Conservation (phyloP, 2,329 filamentous ascomycete species). For the Erysiphe neolycopersici region DNA sequence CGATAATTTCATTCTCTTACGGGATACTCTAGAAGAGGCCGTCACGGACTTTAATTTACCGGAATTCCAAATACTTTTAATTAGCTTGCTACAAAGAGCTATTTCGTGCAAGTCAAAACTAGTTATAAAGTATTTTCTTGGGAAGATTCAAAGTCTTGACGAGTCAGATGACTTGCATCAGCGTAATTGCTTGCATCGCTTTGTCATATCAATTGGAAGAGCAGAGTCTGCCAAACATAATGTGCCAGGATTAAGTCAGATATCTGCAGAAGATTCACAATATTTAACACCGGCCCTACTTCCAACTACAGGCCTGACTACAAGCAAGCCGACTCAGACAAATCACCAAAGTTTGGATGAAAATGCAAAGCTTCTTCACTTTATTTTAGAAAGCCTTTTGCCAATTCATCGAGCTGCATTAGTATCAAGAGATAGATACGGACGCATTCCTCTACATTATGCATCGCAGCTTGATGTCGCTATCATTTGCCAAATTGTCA, state of each 20-base stretch:
- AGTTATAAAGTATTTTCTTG: constrained; percentile 46
- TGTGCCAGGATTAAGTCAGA: constrained; percentile 17
- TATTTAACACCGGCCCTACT: constrained; percentile 60
- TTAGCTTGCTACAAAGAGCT: constrained; percentile 53
- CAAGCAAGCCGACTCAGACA: constrained; percentile 38
- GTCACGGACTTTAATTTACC: constrained; percentile 25
- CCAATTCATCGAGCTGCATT: constrained; percentile 41
- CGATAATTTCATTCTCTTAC: constrained; percentile 33
- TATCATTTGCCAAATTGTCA: constrained; percentile 65
- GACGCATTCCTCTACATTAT: constrained; percentile 71
- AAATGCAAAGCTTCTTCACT: constrained; percentile 38
- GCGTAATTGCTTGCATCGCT: constrained; percentile 74
- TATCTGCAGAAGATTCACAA: constrained; percentile 18
- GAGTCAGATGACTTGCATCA: constrained; percentile 84
- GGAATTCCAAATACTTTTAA: constrained; percentile 37
- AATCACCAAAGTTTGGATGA: constrained; percentile 39
- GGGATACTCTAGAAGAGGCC: constrained; percentile 28
- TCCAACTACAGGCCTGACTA: constrained; percentile 32
- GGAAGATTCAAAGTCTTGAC: constrained; percentile 42
- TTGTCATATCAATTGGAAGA: constrained; percentile 78
- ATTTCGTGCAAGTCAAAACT: constrained; percentile 42
- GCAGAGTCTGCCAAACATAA: constrained; percentile 23
- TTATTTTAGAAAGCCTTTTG: constrained; percentile 39
- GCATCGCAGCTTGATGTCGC: constrained; percentile 87
- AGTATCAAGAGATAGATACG: constrained; percentile 45